Evolutionary conservation across 805 yeast species (phyloP).

Genomic region (Ogataea nonfermentans): DNA sequence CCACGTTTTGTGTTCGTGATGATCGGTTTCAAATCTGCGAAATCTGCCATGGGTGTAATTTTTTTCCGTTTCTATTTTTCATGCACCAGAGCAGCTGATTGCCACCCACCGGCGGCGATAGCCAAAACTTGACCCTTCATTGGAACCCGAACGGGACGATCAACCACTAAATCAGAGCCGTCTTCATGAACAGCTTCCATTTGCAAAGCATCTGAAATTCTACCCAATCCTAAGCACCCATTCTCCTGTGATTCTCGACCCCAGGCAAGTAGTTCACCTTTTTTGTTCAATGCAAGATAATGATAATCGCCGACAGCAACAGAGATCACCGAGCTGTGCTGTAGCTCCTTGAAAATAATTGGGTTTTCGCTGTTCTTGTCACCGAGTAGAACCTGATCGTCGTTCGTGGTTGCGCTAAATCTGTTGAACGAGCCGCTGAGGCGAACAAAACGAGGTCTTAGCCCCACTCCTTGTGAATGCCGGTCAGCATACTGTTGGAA

Average conservation of each 20-base stretch:
- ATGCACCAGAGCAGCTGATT: slow-evolving; percentile 59
- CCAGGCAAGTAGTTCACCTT: slow-evolving; percentile 63
- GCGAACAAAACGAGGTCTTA: slow-evolving; percentile 41
- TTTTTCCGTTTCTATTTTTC: slow-evolving; percentile 11
- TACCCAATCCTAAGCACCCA: slow-evolving; percentile 73
- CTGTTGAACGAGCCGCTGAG: slow-evolving; percentile 53
- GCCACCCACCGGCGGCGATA: slow-evolving; percentile 80
- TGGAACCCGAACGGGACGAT: slow-evolving; percentile 42
- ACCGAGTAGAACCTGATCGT: slow-evolving; percentile 47
- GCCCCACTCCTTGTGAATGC: slow-evolving; percentile 23
- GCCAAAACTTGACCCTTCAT: slow-evolving; percentile 50
- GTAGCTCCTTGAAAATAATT: slow-evolving; percentile 39
- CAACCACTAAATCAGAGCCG: slow-evolving; percentile 36
- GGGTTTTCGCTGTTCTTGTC: slow-evolving; percentile 34
- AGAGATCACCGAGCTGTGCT: slow-evolving; percentile 48
- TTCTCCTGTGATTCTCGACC: slow-evolving; percentile 60
- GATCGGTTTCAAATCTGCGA: slow-evolving; percentile 21
- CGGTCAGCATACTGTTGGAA: slow-evolving; percentile 35
- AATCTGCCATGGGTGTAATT: slow-evolving; percentile 17
- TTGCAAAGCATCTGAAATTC: slow-evolving; percentile 12
- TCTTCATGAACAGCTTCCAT: slow-evolving; percentile 28
- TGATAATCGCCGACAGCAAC: slow-evolving; percentile 75
- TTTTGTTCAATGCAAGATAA: slow-evolving; percentile 54
- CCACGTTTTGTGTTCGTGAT: slow-evolving; percentile 20
- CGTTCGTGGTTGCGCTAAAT: slow-evolving; percentile 55